Base-by-base conservation (phyloP, 2,329 filamentous ascomycete genomes). In the Madurella fahalii region DNA sequence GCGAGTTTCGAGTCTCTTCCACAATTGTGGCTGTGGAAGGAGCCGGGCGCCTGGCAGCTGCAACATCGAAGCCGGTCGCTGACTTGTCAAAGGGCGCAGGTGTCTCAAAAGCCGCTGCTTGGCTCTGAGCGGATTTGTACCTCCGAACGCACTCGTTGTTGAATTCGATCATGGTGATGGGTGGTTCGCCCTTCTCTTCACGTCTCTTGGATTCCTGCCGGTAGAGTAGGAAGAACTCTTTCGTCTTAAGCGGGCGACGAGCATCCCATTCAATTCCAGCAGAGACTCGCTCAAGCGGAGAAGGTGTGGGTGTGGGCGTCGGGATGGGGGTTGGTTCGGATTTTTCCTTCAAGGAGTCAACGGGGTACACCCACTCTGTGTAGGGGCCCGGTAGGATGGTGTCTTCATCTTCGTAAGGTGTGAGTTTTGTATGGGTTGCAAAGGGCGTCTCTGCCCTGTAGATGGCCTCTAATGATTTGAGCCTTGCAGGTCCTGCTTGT, bases 381-480 rank as follows among this genome's bases (percentile, higher is more conserved):
- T 56, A 65, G 7, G 63, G 58, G 8, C 59, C 61, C 1, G 64
- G 64, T 15, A 60, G 57, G 9, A 54, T 13, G 2, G 56, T 43
- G 15, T 63, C 58, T 18, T 63, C 64, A 8, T 52, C 41, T 31
- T 61, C 59, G 34, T 65, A 65, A 0, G 64, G 63, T 1, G 56
- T 56, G n/a, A 65, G 57, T 1, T 46, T 47, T 11, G 58, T 16
- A 2, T 50, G 45, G 18, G 52, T 48, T 18, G 51, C 57, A 30
- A 58, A 59, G 4, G 62, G 60, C 1, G 50, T 57, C 5, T 54
- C 46, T 2, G 30, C 11, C 2, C 50, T 37, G 54, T 64, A 64
- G 1, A 64, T 54, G 17, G 9, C 40, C 12, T 62, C 61, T 20
- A 65, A 32, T 9, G 48, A 31, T 9, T 43, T 40, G 17, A 64